These are phyloP conservation scores for Solanum pinnatisectum DNA, from an alignment of 257 asterid species.

Conservation along the genomic window DNA sequence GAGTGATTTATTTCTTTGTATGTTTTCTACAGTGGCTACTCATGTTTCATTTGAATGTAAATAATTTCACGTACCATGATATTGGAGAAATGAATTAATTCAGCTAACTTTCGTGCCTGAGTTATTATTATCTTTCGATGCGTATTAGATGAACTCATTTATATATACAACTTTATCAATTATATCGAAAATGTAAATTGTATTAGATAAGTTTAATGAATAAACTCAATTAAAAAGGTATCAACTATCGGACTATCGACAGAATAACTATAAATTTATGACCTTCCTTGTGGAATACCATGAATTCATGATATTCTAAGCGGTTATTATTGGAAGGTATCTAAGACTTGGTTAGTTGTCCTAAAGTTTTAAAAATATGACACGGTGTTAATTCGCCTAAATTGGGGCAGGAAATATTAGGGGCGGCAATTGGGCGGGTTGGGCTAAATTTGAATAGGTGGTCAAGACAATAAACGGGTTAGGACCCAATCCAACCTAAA, in stretches of 20 bases:
- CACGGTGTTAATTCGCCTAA: not conserved
- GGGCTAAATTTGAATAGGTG: rapidly evolving
- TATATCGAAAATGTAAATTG: not conserved
- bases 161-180: not conserved
- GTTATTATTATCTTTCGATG: not conserved
- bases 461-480: too few species aligned
- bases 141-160: not conserved
- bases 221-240: not conserved
- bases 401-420: not conserved
- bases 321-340: not conserved
- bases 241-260: not conserved
- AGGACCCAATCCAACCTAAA: rapidly evolving
- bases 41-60: not conserved
- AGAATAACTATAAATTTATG: not conserved
- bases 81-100: not conserved
- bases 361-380: not conserved
- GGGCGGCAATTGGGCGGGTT: too few species aligned
- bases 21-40: not conserved
- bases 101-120: not conserved
- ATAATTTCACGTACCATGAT: not conserved
- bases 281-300: too few species aligned
- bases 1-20: not conserved
- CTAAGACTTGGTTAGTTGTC: not conserved
- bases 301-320: too few species aligned
- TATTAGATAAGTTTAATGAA: not conserved